Evolutionary conservation across 1,284 basidiomycete genomes (phyloP).

Genomic region (Ceratobasidium sp.): DNA sequence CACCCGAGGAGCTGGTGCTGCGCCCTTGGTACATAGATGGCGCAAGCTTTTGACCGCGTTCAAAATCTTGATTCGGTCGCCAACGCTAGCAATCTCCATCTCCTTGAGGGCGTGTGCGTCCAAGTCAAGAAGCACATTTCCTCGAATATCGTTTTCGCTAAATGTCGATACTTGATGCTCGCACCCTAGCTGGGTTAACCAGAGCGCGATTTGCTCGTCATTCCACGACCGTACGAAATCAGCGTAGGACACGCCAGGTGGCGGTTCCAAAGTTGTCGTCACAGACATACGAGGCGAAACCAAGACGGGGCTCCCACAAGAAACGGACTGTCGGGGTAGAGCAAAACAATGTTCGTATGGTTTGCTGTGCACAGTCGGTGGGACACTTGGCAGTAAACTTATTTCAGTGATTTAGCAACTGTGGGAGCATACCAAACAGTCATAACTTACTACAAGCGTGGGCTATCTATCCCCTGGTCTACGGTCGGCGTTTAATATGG

Average conservation of each 20-base stretch:
- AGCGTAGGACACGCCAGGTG: conserved; percentile 60
- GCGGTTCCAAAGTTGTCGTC: conserved; percentile 55
- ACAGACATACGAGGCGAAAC: conserved; percentile 1
- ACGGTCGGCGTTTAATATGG: too few relatives aligned
- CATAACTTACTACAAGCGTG: too few relatives aligned
- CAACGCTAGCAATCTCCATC: conserved; percentile 86
- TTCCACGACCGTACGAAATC: conserved; percentile 73
- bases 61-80: conserved; percentile 85
- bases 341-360: not conserved
- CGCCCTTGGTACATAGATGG: conserved; percentile 52
- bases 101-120: conserved; percentile 86
- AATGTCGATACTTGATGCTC: conserved; percentile 73
- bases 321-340: not conserved
- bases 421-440: too few relatives aligned
- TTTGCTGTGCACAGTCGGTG: not conserved
- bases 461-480: too few relatives aligned
- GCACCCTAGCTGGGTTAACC: conserved; percentile 77
- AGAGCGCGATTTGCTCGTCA: conserved; percentile 70
- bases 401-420: too few relatives aligned
- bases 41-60: conserved; percentile 83
- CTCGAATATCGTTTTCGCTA: conserved; percentile 83
- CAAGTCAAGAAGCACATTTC: conserved; percentile 86
- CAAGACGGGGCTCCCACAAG: not conserved
- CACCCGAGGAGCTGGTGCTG: conserved; percentile 13
- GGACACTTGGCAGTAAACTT: not conserved